phyloP scores from a whole-genome alignment of 208 protist genomes.

The Naegleria lovaniensis region DNA sequence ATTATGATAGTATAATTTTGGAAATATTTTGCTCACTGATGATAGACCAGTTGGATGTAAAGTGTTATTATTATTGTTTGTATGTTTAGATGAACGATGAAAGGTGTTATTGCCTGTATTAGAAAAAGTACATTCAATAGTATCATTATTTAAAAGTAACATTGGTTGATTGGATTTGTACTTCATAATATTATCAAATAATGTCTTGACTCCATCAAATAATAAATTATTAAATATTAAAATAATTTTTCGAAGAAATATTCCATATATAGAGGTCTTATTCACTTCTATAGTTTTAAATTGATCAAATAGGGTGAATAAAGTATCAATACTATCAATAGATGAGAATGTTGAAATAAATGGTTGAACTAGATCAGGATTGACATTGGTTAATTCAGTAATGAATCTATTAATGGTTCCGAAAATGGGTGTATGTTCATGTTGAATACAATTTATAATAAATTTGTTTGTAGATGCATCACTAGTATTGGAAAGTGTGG shows the following conservation, averaged over 20 bases:
- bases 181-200: neutral
- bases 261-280: neutral
- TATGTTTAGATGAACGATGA: no score
- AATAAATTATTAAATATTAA: conserved; percentile 1
- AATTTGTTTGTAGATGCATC: neutral
- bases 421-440: neutral
- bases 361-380: neutral
- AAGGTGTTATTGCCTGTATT: no score
- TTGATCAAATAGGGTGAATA: neutral
- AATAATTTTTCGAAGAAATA: neutral
- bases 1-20: neutral
- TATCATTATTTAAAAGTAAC: neutral
- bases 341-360: neutral
- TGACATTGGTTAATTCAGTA: neutral
- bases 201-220: neutral
- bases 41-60: no score
- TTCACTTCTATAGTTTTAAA: neutral
- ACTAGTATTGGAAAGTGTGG: no score
- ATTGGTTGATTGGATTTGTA: neutral
- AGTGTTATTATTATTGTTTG: no score
- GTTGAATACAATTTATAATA: neutral
- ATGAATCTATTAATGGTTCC: neutral
- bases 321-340: neutral
- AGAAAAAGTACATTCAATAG: neutral
- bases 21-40: neutral